Base-by-base conservation (phyloP, 2,329 filamentous ascomycete species). In the Cercospora citrullina region DNA sequence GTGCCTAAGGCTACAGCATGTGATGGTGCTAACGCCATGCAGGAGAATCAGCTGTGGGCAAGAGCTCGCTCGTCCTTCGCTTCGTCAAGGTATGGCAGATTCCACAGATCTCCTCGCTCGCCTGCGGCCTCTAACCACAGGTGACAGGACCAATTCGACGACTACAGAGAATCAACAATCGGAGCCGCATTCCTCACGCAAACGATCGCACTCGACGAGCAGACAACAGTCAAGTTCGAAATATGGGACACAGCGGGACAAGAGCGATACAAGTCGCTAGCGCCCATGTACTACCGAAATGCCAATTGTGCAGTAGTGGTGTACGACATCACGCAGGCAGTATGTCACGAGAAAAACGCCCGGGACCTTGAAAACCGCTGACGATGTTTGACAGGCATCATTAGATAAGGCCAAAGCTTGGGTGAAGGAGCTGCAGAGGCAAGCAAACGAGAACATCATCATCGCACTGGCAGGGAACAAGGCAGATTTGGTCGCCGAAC, bases 191-290 rank as follows among this genome's bases (percentile, higher is more conserved):
- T 99, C 87, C 88, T 99, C 74, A 99, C 95, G 77, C 95, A 99
- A 83, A 99, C 95, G 75, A 97, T 99, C 80, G 94, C 94, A 67
- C 91, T 99, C 81, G 94, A 98, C 80, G 95, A 98, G 79, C 95
- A 89, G 82, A 98, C 95, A 68, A 99, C 95, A 66, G 94, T 99
- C 82, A 99, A 99, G 86, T 99, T 99, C 79, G 95, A 99, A 83
- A 99, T 99, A 79, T 99, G 95, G 94, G 94, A 97, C 82, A 99
- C 95, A 9, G 95, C 95, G 71, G 95, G 95, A 72, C 95, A 99
- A 84, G 95, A 99, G 83, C 89, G 96, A 78, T 99, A 98, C 87
- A 98, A 98, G 86, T 98, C 95, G 12, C 86, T 99, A 73, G 95
- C 95, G 36, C 95, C 95, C 76, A 99, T 99, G 95, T 99, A 99